A percentile compares a stretch with the other conserved stretches of the same genome.
Evolutionary conservation across 148 eudicot species (phyloP).

Genomic region (Rhododendron mucronatum): DNA sequence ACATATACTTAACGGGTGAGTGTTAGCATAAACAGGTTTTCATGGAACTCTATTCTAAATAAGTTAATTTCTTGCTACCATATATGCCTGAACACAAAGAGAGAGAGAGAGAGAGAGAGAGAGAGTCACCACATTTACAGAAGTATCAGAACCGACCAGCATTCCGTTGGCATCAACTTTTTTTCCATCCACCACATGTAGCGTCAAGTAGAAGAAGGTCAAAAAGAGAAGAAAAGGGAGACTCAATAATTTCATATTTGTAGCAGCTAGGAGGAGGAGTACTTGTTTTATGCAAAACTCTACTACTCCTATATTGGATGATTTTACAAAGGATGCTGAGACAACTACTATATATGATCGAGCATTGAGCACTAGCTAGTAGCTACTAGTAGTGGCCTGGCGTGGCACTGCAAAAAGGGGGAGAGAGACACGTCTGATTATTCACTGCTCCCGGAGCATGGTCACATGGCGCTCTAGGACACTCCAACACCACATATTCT

Average conservation of each 20-base stretch:
- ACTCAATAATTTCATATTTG: constrained; percentile 12
- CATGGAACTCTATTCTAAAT: background rate
- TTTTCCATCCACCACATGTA: constrained; percentile 5
- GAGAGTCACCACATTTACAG: background rate
- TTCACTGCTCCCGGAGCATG: background rate
- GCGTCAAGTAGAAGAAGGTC: constrained; percentile 12
- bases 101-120: background rate
- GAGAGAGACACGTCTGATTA: background rate
- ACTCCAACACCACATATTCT: too few relatives aligned
- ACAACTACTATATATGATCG: background rate
- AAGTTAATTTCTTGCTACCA: background rate
- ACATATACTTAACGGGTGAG: background rate
- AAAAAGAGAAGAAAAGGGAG: constrained; percentile 7
- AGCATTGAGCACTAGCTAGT: background rate
- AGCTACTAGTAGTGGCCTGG: background rate
- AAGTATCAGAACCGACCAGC: background rate
- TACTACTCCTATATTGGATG: background rate
- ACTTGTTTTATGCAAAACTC: background rate
- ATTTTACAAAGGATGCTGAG: background rate
- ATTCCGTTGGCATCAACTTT: constrained; percentile 10
- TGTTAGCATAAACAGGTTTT: too few relatives aligned
- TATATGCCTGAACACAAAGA: background rate
- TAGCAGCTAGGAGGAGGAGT: background rate
- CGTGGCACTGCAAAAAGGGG: background rate
- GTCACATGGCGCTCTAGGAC: background rate